These are phyloP conservation scores for Ziziphus jujuba DNA, from an alignment of 306 rosid species.

Conservation along the genomic window DNA sequence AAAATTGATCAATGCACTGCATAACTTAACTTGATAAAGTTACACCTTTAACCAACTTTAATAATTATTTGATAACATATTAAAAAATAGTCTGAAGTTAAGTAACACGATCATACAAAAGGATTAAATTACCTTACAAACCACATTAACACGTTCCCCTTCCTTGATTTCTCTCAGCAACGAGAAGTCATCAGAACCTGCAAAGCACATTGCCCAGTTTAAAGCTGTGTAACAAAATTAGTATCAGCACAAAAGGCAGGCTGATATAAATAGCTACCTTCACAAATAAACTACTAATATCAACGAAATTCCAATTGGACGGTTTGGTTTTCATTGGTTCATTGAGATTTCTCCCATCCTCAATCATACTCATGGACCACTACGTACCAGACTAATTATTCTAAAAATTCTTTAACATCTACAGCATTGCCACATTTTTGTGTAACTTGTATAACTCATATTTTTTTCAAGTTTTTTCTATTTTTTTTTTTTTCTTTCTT, in stretches of 20 bases:
- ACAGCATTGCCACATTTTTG: too few relatives aligned
- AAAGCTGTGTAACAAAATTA: conserved; percentile 2
- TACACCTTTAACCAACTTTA: neutral
- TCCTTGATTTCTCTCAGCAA: conserved; percentile 47
- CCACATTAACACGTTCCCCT: conserved; percentile 43
- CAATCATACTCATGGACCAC: too few relatives aligned
- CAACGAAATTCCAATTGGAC: neutral
- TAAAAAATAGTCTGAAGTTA: neutral
- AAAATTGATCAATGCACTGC: conserved; percentile 23
- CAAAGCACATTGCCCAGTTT: conserved; percentile 23
- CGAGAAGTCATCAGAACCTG: conserved; percentile 43
- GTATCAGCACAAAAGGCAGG: neutral
- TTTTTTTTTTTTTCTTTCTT: too few relatives aligned
- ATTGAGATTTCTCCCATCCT: too few relatives aligned
- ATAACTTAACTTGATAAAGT: conserved; percentile 13
- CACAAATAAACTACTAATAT: neutral
- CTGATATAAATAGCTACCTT: neutral
- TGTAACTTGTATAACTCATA: too few relatives aligned
- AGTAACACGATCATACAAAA: neutral
- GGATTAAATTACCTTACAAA: conserved; percentile 62
- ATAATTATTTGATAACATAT: neutral
- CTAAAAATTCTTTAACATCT: too few relatives aligned
- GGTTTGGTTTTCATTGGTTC: neutral
- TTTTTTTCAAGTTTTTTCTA: too few relatives aligned
- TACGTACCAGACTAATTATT: too few relatives aligned